A percentile compares a stretch with the other conserved stretches of the same genome.
Conservation (phyloP, 345 rosid genomes). For the Citrus medica region DNA sequence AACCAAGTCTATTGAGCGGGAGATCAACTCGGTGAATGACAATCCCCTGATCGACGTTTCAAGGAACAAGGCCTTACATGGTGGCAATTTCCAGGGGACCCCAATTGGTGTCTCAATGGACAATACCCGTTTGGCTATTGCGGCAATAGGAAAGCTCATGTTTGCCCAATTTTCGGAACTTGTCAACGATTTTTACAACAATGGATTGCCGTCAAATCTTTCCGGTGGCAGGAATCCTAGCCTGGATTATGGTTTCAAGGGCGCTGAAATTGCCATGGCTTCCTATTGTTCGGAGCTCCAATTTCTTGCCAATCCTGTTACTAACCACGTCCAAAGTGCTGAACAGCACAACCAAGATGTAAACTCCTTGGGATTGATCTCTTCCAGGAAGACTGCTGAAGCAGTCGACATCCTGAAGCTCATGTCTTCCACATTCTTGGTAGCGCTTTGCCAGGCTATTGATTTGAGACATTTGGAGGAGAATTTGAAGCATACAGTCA, state of each 20-base stretch:
- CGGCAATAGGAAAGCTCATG: constrained; percentile 48
- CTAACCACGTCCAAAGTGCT: constrained; percentile 53
- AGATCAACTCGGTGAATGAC: constrained; percentile 57
- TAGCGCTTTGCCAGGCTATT: constrained; percentile 57
- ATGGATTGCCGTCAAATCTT: constrained; percentile 70
- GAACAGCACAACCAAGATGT: constrained; percentile 67
- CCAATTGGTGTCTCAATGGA: constrained; percentile 62
- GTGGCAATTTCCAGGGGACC: constrained; percentile 70
- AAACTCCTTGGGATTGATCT: constrained; percentile 55
- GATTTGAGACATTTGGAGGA: constrained; percentile 65
- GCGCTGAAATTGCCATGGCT: constrained; percentile 79
- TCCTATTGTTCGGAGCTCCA: constrained; percentile 57
- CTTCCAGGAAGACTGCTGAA: constrained; percentile 57
- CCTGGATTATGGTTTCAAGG: constrained; percentile 74
- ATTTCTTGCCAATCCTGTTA: constrained; percentile 50
- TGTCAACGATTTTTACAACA: constrained; percentile 75
- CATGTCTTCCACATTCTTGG: constrained; percentile 55
- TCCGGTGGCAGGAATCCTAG: constrained; percentile 69
- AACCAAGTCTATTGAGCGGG: constrained; percentile 47
- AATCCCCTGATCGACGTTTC: constrained; percentile 73
- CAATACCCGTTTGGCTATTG: constrained; percentile 44
- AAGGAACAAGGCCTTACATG: constrained; percentile 65
- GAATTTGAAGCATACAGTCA: constrained; percentile 42
- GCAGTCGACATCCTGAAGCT: constrained; percentile 50
- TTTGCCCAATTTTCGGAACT: constrained; percentile 67